Conservation (phyloP, 441 rosid genomes). For the Populus trichocarpa region DNA sequence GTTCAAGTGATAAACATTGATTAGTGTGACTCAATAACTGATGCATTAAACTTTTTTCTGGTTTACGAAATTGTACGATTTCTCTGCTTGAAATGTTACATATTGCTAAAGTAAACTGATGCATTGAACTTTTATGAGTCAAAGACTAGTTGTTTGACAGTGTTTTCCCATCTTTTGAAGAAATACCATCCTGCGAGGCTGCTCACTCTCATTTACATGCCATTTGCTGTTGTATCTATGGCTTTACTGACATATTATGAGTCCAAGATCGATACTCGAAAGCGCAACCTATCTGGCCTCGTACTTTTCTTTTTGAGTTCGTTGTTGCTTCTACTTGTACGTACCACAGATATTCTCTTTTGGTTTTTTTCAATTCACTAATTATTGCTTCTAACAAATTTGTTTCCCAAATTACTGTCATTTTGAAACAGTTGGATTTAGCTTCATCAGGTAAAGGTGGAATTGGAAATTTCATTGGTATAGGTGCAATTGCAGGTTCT, state of each 20-base stretch:
- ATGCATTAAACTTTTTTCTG: not conserved
- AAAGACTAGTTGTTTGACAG: not conserved
- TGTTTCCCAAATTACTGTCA: not conserved
- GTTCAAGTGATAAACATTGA: not conserved
- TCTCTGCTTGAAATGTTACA: not conserved
- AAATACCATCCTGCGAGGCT: constrained; percentile 81
- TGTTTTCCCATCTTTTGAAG: constrained; percentile 28
- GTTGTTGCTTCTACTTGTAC: constrained; percentile 59
- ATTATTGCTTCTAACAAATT: not conserved
- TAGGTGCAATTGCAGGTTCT: constrained; percentile 53
- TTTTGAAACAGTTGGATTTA: constrained; percentile 52
- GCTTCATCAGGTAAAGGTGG: constrained; percentile 70
- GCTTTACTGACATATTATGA: constrained; percentile 52
- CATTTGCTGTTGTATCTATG: constrained; percentile 58
- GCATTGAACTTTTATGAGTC: not conserved
- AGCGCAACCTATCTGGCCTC: constrained; percentile 55
- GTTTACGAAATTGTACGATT: not conserved
- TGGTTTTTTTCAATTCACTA: too few species aligned
- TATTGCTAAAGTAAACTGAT: not conserved
- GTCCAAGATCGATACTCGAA: constrained; percentile 49
- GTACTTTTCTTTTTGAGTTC: constrained; percentile 50
- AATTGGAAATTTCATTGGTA: constrained; percentile 46
- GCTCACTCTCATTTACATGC: constrained; percentile 71
- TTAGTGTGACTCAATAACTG: not conserved
- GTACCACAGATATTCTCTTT: constrained; percentile 5